Conservation (phyloP, 2,329 filamentous ascomycete genomes). For the Fusarium agapanthi region DNA sequence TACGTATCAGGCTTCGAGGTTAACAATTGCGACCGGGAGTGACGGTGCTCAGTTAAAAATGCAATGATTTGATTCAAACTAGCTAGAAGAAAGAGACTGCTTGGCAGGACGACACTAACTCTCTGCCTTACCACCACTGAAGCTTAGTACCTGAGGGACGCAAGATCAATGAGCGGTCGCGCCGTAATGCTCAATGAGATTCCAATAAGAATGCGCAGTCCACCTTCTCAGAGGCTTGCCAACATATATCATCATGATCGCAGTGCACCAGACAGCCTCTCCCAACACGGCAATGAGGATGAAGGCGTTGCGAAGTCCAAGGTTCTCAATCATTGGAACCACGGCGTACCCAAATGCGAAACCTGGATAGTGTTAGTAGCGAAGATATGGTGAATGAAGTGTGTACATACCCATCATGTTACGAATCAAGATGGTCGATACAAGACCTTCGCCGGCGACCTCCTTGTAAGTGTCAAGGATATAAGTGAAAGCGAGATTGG, state of each 20-base stretch:
- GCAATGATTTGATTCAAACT: not conserved
- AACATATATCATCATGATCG: not conserved
- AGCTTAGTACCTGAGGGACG: not conserved
- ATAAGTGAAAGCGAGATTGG: conserved; percentile 5
- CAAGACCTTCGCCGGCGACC: not conserved
- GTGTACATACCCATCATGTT: conserved; percentile 5
- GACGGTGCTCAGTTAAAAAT: too few relatives aligned
- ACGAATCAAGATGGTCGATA: not conserved
- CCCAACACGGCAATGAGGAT: not conserved
- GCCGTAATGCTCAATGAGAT: not conserved
- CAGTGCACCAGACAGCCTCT: conserved; percentile 1
- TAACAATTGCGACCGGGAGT: too few relatives aligned
- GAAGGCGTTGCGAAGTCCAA: not conserved
- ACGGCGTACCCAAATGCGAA: not conserved
- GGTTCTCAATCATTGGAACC: not conserved
- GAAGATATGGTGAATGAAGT: not conserved
- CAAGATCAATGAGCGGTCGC: not conserved
- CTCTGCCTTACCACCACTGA: not conserved
- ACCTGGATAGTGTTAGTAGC: not conserved
- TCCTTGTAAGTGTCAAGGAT: conserved; percentile 3
- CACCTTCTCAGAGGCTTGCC: not conserved
- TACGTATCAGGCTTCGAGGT: not conserved
- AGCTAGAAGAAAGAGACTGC: too few relatives aligned
- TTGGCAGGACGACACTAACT: too few relatives aligned
- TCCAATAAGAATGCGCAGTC: not conserved